Evolutionary conservation across 2,329 filamentous ascomycete species (phyloP).

Genomic region (Fusarium sp.): DNA sequence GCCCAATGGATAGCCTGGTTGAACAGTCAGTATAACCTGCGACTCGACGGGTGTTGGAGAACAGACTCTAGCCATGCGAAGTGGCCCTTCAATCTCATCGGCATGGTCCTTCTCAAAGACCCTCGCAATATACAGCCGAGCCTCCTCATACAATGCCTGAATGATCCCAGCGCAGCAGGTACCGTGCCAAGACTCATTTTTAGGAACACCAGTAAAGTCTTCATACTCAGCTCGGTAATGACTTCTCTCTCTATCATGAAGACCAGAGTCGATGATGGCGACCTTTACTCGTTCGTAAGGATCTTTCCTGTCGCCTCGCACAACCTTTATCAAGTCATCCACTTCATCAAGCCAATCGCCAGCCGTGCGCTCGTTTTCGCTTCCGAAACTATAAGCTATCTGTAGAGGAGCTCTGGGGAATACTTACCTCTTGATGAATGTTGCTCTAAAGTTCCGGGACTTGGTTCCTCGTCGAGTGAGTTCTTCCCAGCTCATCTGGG

Average conservation of each 20-base stretch:
- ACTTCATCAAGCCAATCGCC: not conserved
- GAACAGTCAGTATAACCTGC: rapidly evolving
- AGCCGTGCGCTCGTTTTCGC: rapidly evolving
- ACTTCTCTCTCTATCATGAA: rapidly evolving
- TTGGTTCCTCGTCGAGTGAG: rapidly evolving
- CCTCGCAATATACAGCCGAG: rapidly evolving
- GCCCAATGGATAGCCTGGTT: not conserved
- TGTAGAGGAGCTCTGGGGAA: rapidly evolving
- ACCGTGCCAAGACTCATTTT: not conserved
- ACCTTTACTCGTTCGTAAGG: rapidly evolving
- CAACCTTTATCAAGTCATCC: rapidly evolving
- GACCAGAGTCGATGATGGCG: not conserved
- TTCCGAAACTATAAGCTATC: rapidly evolving
- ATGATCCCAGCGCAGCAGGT: not conserved
- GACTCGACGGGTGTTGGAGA: rapidly evolving
- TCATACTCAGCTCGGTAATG: rapidly evolving
- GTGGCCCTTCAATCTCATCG: rapidly evolving
- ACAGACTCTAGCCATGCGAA: not conserved
- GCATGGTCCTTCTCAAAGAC: not conserved
- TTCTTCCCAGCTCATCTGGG: not conserved
- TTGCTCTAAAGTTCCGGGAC: rapidly evolving
- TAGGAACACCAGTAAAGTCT: rapidly evolving
- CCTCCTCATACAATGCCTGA: rapidly evolving
- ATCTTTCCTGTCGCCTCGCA: rapidly evolving
- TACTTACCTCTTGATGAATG: not conserved